A percentile compares a stretch with the other conserved stretches of the same genome.
These are phyloP conservation scores for Metschnikowia kofuensis DNA, from an alignment of 805 yeast genomes.

Conservation along the genomic window DNA sequence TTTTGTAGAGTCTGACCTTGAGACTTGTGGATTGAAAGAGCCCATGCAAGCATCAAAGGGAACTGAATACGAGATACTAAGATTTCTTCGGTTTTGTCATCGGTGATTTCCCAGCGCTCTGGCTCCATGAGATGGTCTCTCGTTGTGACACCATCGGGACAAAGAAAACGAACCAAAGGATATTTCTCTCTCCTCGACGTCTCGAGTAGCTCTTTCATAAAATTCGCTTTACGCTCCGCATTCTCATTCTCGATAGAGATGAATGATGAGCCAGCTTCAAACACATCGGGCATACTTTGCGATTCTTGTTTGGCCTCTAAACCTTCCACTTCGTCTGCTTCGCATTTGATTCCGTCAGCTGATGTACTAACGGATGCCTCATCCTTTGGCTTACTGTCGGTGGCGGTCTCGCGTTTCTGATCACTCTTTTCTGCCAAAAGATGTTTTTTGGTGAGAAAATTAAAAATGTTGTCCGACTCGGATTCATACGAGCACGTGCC, in stretches of 20 bases:
- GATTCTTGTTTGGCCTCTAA: neutral
- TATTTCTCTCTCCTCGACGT: conserved; percentile 46
- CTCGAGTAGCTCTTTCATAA: conserved; percentile 41
- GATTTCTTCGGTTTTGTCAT: conserved; percentile 58
- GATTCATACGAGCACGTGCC: neutral
- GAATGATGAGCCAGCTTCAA: neutral
- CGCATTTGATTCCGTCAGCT: neutral
- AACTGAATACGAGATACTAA: conserved; percentile 52
- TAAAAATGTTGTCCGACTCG: conserved; percentile 14
- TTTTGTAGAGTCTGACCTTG: conserved; percentile 81
- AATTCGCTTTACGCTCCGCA: conserved; percentile 45
- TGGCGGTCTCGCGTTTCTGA: neutral
- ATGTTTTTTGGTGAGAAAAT: conserved; percentile 10
- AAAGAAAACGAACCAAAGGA: conserved; percentile 76
- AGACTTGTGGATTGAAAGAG: conserved; percentile 78
- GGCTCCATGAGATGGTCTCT: conserved; percentile 78
- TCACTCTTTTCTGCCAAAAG: neutral
- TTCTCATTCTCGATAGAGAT: conserved; percentile 17
- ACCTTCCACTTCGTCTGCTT: neutral
- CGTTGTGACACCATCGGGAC: conserved; percentile 63
- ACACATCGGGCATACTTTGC: neutral
- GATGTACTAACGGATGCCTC: too few relatives aligned
- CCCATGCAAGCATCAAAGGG: conserved; percentile 77
- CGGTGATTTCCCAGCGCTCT: conserved; percentile 79
- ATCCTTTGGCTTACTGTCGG: neutral